Evolutionary conservation across 2,329 filamentous ascomycete species (phyloP), one percentile per base, ranked within the genome.

Genomic region (Lachnellula occidentalis): DNA sequence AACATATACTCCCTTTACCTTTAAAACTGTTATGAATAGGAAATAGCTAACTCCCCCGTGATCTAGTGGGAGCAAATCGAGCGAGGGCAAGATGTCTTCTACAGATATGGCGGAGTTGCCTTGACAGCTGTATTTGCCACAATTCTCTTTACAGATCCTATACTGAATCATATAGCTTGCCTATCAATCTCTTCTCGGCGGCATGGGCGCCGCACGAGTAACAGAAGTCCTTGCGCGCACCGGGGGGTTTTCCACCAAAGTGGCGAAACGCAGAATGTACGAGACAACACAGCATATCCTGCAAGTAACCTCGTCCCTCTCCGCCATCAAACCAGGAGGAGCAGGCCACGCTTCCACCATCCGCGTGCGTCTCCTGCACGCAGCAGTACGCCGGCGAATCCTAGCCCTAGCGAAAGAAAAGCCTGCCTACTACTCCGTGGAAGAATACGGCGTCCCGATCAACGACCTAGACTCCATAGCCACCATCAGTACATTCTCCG

Each of bases 281-380:
- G 87, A 92, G 69, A 92, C 88, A 1, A 85, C 86, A 2, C 88
- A 91, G 67, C 85, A 89, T 68, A 81, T 89, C 12, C 77, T 91
- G 5, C 84, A 90, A 66, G 85, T 88, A 48, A 87, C 87, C 4
- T 73, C 76, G 43, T 83, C 82, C 6, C 66, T 89, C 2, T 77
- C 81, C 22, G 81, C 80, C 4, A 81, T 92, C 61, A 75, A 85
- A 59, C 87, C 86, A 0, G 84, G 82, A 2, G 87, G 87, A 1
- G 79, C 78, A 15, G 86, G 86, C 1, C 83, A 83, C 57, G 76
- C 75, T 4, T 83, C 84, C 8, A 83, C 83, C 1, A 74, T 90
- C 31, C 79, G 85, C 4, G 86, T 90, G 15, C 78, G 87, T 3
- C 74, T 90, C 1, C 76, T 90, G 1, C 87, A 90, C 65, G 82